These are phyloP conservation scores for Ophiostoma quercus DNA, from an alignment of 2,329 filamentous ascomycete species.

Conservation along the genomic window DNA sequence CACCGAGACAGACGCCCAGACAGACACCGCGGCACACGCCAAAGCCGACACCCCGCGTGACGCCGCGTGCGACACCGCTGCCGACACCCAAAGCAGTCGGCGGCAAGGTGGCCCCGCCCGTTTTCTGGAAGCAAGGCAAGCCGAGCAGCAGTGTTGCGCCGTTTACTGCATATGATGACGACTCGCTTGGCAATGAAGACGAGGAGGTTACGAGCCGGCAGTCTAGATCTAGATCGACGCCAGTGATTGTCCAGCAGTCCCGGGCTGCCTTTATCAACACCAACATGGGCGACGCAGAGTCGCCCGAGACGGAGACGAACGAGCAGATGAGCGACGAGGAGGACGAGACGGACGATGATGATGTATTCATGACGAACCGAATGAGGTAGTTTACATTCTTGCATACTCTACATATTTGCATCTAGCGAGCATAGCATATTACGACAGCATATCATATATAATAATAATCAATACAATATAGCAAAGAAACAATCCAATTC, in stretches of 20 bases:
- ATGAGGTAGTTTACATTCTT: neutral
- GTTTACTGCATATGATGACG: neutral
- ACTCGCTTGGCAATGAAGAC: neutral
- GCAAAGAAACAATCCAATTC: neutral
- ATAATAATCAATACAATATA: neutral
- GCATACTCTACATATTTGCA: neutral
- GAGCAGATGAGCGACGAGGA: conserved; percentile 14
- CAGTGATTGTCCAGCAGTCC: neutral
- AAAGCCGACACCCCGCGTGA: neutral
- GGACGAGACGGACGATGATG: conserved; percentile 15
- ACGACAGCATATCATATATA: neutral
- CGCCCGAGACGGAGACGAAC: neutral
- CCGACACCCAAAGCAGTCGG: neutral
- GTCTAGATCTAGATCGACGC: neutral
- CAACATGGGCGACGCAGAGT: neutral
- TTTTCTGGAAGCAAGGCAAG: neutral
- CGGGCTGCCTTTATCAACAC: neutral
- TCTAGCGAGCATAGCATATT: neutral
- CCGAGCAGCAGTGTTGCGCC: neutral
- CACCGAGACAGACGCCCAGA: neutral
- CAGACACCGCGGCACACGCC: neutral
- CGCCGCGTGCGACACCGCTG: neutral
- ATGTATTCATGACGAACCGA: conserved; percentile 16
- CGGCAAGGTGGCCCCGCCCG: neutral
- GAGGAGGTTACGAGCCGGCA: neutral